These are phyloP conservation scores for Claviceps pusilla DNA, from an alignment of 2,329 filamentous ascomycete species.

Conservation along the genomic window DNA sequence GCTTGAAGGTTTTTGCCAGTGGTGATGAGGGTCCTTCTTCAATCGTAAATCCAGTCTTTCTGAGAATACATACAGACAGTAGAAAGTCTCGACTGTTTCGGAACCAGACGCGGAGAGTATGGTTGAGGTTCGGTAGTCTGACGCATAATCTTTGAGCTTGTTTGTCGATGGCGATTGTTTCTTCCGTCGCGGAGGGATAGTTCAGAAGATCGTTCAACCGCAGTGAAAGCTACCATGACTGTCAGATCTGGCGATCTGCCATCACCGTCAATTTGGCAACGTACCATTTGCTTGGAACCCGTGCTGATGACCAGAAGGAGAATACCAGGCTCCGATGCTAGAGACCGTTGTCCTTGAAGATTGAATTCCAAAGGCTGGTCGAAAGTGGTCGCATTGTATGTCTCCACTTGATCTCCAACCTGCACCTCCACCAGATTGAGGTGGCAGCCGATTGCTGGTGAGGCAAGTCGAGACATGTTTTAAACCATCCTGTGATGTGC, in stretches of 20 bases:
- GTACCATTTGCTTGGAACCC: constrained; percentile 3
- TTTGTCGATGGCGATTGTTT: constrained; percentile 10
- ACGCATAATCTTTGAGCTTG: constrained; percentile 12
- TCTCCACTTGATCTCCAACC: constrained; percentile 1
- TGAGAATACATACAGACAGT: constrained; percentile 17
- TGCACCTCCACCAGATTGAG: constrained; percentile 3
- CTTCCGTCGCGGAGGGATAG: background rate
- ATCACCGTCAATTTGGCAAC: background rate
- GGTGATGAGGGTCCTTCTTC: constrained; percentile 7
- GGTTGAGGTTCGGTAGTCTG: constrained; percentile 11
- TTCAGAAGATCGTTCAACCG: constrained; percentile 4
- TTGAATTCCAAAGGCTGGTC: constrained; percentile 3
- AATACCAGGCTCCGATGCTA: constrained; percentile 2
- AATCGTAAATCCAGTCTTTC: constrained; percentile 17
- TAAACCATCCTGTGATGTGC: too few species aligned
- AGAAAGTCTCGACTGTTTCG: constrained; percentile 18
- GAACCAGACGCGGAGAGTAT: constrained; percentile 15
- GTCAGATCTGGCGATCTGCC: constrained; percentile 2
- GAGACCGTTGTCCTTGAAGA: constrained; percentile 3
- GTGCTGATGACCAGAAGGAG: constrained; percentile 1
- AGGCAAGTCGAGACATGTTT: constrained; percentile 3
- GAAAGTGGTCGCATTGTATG: background rate
- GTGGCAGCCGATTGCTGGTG: constrained; percentile 5
- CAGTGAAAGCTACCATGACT: constrained; percentile 1
- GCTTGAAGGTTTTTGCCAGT: background rate